Conservation (phyloP, 495 filamentous ascomycete genomes). For the Xylaria cubensis region DNA sequence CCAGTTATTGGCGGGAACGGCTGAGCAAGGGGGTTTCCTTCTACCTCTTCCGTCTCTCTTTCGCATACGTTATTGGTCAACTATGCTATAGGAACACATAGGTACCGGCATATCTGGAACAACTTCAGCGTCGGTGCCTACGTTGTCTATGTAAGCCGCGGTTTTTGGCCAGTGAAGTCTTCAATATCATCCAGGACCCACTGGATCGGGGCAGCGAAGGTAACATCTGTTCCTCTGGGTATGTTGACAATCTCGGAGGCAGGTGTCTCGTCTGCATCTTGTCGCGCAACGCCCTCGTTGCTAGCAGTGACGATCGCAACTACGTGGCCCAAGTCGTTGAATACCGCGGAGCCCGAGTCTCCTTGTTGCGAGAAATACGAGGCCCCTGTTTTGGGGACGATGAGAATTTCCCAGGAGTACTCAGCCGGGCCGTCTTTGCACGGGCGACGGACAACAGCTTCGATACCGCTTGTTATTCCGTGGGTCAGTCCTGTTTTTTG, state of each 20-base stretch:
- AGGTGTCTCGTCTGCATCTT: constrained; percentile 21
- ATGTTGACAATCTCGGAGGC: constrained; percentile 8
- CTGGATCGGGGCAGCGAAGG: constrained; percentile 31
- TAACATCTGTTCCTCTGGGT: constrained; percentile 22
- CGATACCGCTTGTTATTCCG: no score
- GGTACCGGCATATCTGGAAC: background rate
- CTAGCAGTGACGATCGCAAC: no score
- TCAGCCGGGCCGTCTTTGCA: no score
- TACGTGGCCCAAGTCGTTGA: no score
- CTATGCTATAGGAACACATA: background rate
- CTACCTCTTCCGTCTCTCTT: background rate
- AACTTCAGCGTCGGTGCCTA: background rate
- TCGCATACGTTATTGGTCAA: background rate
- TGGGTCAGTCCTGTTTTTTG: no score
- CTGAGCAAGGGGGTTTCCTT: background rate
- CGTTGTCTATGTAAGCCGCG: constrained; percentile 22
- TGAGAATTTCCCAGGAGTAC: no score
- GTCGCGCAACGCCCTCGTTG: no score
- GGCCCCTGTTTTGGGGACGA: no score
- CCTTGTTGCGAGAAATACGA: no score
- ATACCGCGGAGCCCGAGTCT: no score
- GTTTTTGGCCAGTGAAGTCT: constrained; percentile 27
- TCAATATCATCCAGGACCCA: constrained; percentile 29
- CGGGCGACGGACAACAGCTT: no score
- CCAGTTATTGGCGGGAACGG: background rate